Base-by-base conservation (phyloP, 352 stramenopile genomes). In the Elongisporangium senticosum region DNA sequence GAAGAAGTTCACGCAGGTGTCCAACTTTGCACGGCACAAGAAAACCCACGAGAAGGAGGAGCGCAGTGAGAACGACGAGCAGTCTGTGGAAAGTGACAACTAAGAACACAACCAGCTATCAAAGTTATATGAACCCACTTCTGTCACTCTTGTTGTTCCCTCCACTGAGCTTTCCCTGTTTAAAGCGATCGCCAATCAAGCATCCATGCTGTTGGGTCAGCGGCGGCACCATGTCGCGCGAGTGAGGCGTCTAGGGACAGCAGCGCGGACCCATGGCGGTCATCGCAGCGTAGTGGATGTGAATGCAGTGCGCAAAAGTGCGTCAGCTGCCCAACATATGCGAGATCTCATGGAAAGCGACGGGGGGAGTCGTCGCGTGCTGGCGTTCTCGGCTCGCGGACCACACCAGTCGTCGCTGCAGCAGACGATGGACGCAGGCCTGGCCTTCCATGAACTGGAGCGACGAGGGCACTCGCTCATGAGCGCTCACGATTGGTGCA, bases 1-100 rank as follows among this genome's bases (percentile, higher is more conserved):
- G 58, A 96, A 96, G 70, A 87, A 86, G 55, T 97, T 97, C 49
- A 94, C 87, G 57, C 87, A 96, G 49, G 85, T 93, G 28, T 91
- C 80, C 23, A 91, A 93, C 64, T 93, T 94, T 63, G 83, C 85
- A 65, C 73, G 85, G 53, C 85, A 94, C 75, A 94, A 93, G 59
- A 93, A 93, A 68, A 89, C 84, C 2, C 85, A 94, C 68, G 82
- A 92, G 68, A 89, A 89, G 64, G 82, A 91, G 33, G 75, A 78
- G 49, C 71, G 75, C 47, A 70, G 69, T 48, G 75, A 83, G 55
- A 72, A 74, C 26, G 56, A 59, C 22, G 68, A 75, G 49, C 70
- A 82, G 33, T 78, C 61, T 8, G 51, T 82, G n/a, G 75, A 84
- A 55, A 82, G 73, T 54, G 73, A 83, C 63, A 79, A 69, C 43